These are phyloP conservation scores for Arabidopsis lyrata DNA, from an alignment of 441 rosid species.

Conservation along the genomic window DNA sequence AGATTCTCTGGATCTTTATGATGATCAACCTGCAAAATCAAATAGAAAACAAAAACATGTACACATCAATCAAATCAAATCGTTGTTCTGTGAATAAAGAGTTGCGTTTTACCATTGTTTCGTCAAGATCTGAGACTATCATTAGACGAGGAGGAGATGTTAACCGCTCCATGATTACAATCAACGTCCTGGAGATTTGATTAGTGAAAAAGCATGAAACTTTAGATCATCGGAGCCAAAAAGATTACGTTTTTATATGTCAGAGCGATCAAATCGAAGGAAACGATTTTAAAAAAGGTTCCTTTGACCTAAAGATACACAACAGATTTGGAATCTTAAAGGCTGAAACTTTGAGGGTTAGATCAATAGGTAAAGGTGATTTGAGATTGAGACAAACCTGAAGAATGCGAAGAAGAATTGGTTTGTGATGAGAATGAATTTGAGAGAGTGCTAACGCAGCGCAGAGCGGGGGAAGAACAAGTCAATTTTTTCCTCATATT, in stretches of 20 bases:
- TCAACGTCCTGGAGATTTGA: slow-evolving; percentile 15
- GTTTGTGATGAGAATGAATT: neutral
- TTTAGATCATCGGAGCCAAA: neutral
- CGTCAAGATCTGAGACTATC: slow-evolving; percentile 96
- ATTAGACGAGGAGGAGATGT: slow-evolving; percentile 68
- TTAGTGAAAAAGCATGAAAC: neutral
- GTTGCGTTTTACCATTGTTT: slow-evolving; percentile 66
- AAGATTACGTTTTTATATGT: neutral
- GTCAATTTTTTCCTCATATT: slow-evolving; percentile 10
- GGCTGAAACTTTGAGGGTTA: neutral
- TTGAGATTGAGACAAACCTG: slow-evolving; percentile 8
- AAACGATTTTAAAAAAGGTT: neutral
- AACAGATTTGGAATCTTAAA: neutral
- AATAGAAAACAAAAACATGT: neutral
- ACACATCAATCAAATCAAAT: slow-evolving; percentile 38
- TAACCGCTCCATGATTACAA: slow-evolving; percentile 65
- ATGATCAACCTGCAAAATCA: slow-evolving; percentile 77
- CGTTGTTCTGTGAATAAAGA: neutral
- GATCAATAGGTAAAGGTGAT: neutral
- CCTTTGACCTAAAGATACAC: neutral
- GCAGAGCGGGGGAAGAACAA: slow-evolving; percentile 16
- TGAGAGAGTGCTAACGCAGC: neutral
- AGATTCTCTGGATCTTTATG: slow-evolving; percentile 79
- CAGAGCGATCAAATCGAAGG: neutral
- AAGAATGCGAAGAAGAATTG: neutral